Evolutionary conservation across 352 stramenopile genomes (phyloP), one percentile per base, ranked within the genome.

Genomic region (Lagenidium giganteum): DNA sequence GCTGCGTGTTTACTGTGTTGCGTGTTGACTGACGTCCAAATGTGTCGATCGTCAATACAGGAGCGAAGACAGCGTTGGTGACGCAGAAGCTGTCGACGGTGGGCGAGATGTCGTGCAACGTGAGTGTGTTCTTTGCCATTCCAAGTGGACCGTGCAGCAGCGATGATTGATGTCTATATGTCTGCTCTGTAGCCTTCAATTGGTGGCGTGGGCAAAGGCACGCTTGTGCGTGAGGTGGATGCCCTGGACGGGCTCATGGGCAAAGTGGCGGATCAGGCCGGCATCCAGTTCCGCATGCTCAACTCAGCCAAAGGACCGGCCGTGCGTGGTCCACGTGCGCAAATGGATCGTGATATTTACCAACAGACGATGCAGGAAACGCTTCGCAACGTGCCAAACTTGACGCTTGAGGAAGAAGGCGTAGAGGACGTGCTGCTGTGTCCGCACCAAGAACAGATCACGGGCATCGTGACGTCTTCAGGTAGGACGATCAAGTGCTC

Each of bases 341-440:
- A 99, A 59, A 97, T 98, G 77, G 96, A 99, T 71, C 75, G 96
- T 41, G 95, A 98, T 59, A 70, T 98, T 18, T 99, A 99, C 76
- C 95, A 97, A 47, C 48, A 64, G 22, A 70, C 67, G 22, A 98
- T 99, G 93, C 91, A 98, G 54, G 57, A 69, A 27, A 61, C 69
- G 18, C 63, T 97, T 2, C 37, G 67, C 8, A 37, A 61, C 47
- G 24, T 78, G 42, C 47, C 64, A 6, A 98, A 98, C 61, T 75
- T 98, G 23, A 71, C 78, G 47, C 61, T 98, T 12, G 61, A 97
- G 12, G 89, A 98, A 54, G 95, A 83, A 32, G 90, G 73, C 40
- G 96, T 93, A n/a, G 86, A 98, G 45, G 92, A 98, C 67, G 66
- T 99, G 16, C 44, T 98, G 33, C 46, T 99, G 29, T 37, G 34